Evolutionary conservation across 129 eudicot genomes (phyloP), one percentile per base, ranked within the genome.

Genomic region (Pseudognaphalium luteoalbum): DNA sequence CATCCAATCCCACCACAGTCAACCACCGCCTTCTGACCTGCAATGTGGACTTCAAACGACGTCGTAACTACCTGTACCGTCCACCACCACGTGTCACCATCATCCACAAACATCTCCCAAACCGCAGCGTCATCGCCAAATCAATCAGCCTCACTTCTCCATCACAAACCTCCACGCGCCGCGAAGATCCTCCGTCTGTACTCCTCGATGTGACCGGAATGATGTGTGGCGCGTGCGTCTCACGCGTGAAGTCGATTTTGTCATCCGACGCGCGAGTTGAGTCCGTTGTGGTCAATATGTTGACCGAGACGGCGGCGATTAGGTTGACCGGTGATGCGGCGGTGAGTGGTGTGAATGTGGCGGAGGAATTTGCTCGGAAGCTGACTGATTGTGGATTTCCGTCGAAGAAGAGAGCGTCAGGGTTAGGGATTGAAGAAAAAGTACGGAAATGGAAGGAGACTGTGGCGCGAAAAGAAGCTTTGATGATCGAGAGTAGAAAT

Each of bases 271-370:
- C 76, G 51, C 86, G 94, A 19, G 98, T 92, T 4, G 92, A 89
- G 37, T 87, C 96, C 1, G 91, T 80, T n/a, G 98, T 88, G 87
- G 98, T 92, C 82, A 89, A 89, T 51, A 87, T 87, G 96, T 57
- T 92, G 91, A 92, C 93, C 0, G 96, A 89, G 80, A 92, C 96
- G 10, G 98, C 93, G 51, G 97, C 97, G 78, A 76, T 92, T 51
- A 82, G 75, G 86, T 29, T 92, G 89, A 92, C 81, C 52, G 65
- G 70, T 8, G 81, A 52, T 32, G 39, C 25, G 80, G 71, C 14
- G 19, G 63, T 21, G 32, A 78, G 54, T 9, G 80, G 11, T 15
- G 80, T 4, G 15, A 65, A 44, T 44, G 86, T 41, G 78, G 98
- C 87, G 82, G 93, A 83, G 74, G 92, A 88, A 41, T 57, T 90